These are phyloP conservation scores for Neospora caninum DNA, from an alignment of 169 alveolate species.

Conservation along the genomic window DNA sequence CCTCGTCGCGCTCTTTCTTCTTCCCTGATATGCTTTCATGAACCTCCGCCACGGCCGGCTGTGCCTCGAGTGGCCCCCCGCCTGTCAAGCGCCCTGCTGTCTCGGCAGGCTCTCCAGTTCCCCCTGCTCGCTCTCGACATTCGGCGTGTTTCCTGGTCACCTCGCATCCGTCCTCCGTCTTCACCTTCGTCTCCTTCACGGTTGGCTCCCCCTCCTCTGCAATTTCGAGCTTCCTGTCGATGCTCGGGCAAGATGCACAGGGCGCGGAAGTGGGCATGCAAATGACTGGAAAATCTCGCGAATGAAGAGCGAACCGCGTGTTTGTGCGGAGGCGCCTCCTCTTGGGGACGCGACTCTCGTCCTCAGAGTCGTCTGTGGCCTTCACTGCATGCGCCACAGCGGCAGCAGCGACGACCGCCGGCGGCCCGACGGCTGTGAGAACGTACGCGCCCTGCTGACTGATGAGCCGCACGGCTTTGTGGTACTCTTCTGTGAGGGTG, in stretches of 20 bases:
- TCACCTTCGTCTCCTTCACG: background rate
- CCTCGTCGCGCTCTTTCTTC: too few species aligned
- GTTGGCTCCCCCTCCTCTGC: background rate
- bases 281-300: background rate
- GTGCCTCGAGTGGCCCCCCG: background rate
- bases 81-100: background rate
- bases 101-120: background rate
- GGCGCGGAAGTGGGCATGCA: background rate
- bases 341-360: background rate
- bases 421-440: background rate
- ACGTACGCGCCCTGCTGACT: constrained; percentile 40
- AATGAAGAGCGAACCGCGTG: background rate
- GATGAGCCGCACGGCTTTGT: constrained; percentile 49
- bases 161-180: background rate
- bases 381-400: background rate
- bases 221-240: too few species aligned
- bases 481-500: constrained; percentile 45
- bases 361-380: background rate
- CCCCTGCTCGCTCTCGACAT: background rate
- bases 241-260: background rate
- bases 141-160: background rate
- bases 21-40: background rate
- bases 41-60: background rate
- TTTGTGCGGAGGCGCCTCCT: background rate
- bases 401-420: background rate